These are phyloP conservation scores for Pelargonium hybrid DNA, from an alignment of 441 rosid species.

Conservation along the genomic window DNA sequence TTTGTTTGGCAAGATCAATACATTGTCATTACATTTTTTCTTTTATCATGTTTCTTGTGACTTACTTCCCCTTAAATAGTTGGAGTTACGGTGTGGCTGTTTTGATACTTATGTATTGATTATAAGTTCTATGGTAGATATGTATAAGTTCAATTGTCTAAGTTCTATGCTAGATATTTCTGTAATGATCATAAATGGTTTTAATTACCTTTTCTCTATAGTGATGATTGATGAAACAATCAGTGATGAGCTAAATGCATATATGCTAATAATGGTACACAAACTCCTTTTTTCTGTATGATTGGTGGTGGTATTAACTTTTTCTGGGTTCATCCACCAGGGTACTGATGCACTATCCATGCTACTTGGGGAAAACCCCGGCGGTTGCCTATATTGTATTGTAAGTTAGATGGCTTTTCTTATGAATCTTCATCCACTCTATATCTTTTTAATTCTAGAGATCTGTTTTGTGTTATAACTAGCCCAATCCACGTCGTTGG, in stretches of 20 bases:
- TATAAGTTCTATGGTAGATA: background rate
- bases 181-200: background rate
- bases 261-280: background rate
- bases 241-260: conserved; percentile 2
- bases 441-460: conserved; percentile 9
- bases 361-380: conserved; percentile 22
- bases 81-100: no score
- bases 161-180: background rate
- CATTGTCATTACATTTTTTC: no score
- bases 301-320: conserved; percentile 11
- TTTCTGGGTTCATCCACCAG: conserved; percentile 32
- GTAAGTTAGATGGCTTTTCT: conserved; percentile 38
- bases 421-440: conserved; percentile 13
- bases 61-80: no score
- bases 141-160: background rate
- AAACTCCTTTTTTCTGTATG: background rate
- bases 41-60: no score
- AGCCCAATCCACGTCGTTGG: conserved; percentile 42
- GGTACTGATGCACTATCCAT: conserved; percentile 21
- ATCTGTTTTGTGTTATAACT: conserved; percentile 21
- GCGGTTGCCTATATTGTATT: conserved; percentile 69
- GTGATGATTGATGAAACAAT: background rate
- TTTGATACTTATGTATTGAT: no score
- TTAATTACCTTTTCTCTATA: background rate
- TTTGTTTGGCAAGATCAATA: background rate